These are phyloP conservation scores for Ottelia alismoides DNA, from an alignment of 106 monocot genomes.

Conservation along the genomic window DNA sequence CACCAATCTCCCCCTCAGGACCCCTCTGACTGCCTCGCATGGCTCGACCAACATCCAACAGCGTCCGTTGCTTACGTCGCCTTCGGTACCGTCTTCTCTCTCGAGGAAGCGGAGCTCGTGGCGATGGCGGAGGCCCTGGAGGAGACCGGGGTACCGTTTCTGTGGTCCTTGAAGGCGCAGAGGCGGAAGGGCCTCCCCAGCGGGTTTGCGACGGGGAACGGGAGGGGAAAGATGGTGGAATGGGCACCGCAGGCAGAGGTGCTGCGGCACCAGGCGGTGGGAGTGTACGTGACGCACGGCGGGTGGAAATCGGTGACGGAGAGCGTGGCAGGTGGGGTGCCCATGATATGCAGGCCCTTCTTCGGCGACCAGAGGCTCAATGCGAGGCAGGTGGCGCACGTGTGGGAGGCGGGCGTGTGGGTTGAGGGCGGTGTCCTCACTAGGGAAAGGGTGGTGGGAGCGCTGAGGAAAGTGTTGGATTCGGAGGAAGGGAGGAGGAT, in stretches of 20 bases:
- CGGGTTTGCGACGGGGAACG: background rate
- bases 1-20: background rate
- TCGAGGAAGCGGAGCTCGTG: background rate
- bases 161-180: background rate
- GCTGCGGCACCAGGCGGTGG: conserved; percentile 11
- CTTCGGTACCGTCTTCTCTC: background rate
- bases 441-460: too few species aligned
- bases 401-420: conserved; percentile 3
- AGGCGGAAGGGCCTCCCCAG: background rate
- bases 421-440: too few species aligned
- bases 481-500: conserved; percentile 2
- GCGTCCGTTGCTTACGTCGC: background rate
- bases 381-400: conserved; percentile 6
- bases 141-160: background rate
- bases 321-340: conserved; percentile 8
- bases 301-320: conserved; percentile 37
- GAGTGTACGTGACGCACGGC: conserved; percentile 31
- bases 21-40: background rate
- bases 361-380: conserved; percentile 7
- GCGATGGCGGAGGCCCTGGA: background rate
- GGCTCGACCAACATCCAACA: background rate
- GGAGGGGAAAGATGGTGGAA: background rate
- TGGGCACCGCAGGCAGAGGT: conserved; percentile 35
- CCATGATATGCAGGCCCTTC: conserved; percentile 10
- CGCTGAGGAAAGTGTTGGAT: background rate